Base-by-base conservation (phyloP, 805 yeast genomes). In the Kodamaea kakaduensis region DNA sequence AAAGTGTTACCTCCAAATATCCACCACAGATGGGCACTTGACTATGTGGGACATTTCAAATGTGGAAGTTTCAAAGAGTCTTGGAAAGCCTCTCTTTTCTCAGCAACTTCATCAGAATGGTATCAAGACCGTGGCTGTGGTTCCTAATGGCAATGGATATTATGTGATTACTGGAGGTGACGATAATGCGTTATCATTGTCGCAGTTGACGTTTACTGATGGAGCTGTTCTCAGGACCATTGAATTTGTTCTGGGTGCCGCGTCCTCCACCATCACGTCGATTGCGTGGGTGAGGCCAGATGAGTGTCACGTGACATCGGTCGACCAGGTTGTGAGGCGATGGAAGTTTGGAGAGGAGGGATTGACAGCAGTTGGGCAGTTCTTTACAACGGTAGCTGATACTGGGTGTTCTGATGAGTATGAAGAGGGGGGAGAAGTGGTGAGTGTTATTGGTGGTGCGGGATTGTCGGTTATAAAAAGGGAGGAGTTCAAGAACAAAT, bases 341-440 rank as follows among this genome's bases (percentile, higher is more conserved):
- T 89, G 97, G 97, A 17, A 23, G 6, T 10, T 26, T 22, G 21
- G 6, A 3, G 37, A 48, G 1, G 46, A 45, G 0, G 45, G 43
- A 1, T 45, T 65, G 25, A 29, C 40, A 3, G 56, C 63, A 24
- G 36, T 39, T 3, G 67, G 69, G 6, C 63, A 71, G 1, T 55
- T 55, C 29, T 84, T 82, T 55, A 85, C 96, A 1, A 81, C 95
- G 0, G 77, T 88, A 22, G 95, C 97, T 0, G 98, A 90, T 50
- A 86, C 96, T 0, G 97, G 96, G 0, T 78, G 87, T 30, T 58
- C 78, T 18, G 85, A 69, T 33, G 45, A 69, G 2, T 44, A 54
- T 0, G 43, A 54, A 1, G 42, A 46, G 4, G 52, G 54, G 8
- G 61, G 58, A 1, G 36, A 42, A 3, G 48, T 54, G 2, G 36